phyloP scores from a whole-genome alignment of 2,329 filamentous ascomycete genomes.

The Venturia effusa region DNA sequence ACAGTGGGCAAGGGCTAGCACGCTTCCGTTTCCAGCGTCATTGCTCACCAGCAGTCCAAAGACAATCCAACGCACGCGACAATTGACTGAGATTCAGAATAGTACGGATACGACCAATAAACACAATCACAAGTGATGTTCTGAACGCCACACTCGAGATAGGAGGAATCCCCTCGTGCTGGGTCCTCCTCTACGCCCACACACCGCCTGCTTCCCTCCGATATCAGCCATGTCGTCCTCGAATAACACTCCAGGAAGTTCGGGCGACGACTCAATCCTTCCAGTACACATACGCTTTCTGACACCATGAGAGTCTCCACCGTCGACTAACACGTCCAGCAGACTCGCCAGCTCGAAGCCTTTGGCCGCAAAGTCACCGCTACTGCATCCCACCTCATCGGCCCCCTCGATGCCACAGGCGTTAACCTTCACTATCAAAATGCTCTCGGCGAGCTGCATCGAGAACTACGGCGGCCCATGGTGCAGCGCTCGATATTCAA shows the following conservation, averaged over 20 bases:
- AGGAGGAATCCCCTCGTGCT: not conserved
- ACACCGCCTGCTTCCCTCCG: not conserved
- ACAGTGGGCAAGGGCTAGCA: not conserved
- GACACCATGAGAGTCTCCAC: not conserved
- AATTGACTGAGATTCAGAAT: not conserved
- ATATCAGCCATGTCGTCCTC: not conserved
- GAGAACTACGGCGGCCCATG: slow-evolving; percentile 71
- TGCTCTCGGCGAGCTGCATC: slow-evolving; percentile 81
- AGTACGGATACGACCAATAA: not conserved
- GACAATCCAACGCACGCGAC: not conserved
- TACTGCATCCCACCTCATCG: slow-evolving; percentile 84
- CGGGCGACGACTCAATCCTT: slow-evolving; percentile 9
- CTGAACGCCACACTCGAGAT: not conserved
- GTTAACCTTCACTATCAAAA: slow-evolving; percentile 63
- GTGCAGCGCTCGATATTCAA: slow-evolving; percentile 87
- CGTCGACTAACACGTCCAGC: slow-evolving; percentile 9
- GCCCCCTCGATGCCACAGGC: slow-evolving; percentile 42
- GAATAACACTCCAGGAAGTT: not conserved
- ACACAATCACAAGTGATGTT: not conserved
- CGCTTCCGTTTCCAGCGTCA: not conserved
- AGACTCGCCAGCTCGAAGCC: slow-evolving; percentile 82
- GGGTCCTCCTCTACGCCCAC: not conserved
- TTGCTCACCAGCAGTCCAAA: not conserved
- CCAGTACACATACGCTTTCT: not conserved
- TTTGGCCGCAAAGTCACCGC: slow-evolving; percentile 92